Conservation (phyloP, 352 stramenopile genomes). For the Phytopythium chamaehyphon region DNA sequence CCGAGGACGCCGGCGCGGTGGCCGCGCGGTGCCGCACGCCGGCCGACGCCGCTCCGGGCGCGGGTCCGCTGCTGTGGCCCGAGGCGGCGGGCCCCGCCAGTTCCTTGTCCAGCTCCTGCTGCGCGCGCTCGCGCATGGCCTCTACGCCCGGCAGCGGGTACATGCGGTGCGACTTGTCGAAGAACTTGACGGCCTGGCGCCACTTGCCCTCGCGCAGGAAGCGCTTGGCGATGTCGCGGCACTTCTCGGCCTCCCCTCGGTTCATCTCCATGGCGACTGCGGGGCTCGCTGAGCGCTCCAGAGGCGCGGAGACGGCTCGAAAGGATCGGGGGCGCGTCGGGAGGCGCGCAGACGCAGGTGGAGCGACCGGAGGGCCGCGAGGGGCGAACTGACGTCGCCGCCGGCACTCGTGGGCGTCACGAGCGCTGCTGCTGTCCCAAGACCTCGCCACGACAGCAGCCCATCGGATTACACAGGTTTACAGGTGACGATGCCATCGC, state of each 20-base stretch:
- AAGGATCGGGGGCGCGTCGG: not conserved
- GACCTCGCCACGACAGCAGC: conserved; percentile 7
- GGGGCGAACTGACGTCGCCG: not conserved
- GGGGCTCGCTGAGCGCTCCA: not conserved
- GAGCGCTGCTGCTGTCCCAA: not conserved
- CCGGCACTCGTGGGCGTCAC: conserved; percentile 1
- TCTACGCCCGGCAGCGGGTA: conserved; percentile 85
- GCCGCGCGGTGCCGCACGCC: conserved; percentile 31
- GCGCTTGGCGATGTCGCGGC: conserved; percentile 87
- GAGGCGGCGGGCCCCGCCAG: not conserved
- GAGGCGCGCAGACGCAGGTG: not conserved
- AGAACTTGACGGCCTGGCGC: conserved; percentile 89
- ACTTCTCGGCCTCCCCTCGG: conserved; percentile 90
- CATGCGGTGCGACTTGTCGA: conserved; percentile 90
- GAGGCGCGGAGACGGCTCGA: not conserved
- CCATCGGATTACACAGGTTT: conserved; percentile 10
- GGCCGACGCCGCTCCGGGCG: conserved; percentile 28
- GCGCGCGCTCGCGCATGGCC: conserved; percentile 68
- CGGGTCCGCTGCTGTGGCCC: conserved; percentile 5
- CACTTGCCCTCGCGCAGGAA: conserved; percentile 82
- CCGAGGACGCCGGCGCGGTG: conserved; percentile 24
- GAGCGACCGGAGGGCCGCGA: not conserved
- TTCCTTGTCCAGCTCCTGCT: conserved; percentile 53
- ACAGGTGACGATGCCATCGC: not conserved
- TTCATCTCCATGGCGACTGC: conserved; percentile 86